These are phyloP conservation scores for Lichtheimia hyalospora DNA, from an alignment of 371 early-diverging fungal species.

Conservation along the genomic window DNA sequence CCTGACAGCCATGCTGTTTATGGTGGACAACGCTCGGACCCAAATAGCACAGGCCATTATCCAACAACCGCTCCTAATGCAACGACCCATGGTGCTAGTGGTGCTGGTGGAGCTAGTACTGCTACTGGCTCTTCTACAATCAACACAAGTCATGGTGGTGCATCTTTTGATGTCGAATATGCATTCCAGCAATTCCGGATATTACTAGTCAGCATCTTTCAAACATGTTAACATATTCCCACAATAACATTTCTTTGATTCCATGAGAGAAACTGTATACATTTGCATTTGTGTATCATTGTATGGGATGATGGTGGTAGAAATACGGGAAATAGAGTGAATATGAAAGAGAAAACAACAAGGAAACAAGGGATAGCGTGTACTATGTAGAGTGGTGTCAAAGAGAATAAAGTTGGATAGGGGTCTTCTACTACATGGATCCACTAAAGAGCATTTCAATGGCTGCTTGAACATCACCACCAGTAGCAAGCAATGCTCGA, in stretches of 20 bases:
- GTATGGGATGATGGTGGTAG: neutral
- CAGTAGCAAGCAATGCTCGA: slow-evolving; percentile 79
- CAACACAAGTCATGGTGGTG: neutral
- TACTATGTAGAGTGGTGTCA: neutral
- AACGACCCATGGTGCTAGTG: neutral
- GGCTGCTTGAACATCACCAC: slow-evolving; percentile 93
- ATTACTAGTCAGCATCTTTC: slow-evolving; percentile 33
- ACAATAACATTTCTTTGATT: neutral
- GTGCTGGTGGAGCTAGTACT: neutral
- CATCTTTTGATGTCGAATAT: slow-evolving; percentile 28
- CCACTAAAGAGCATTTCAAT: slow-evolving; percentile 80
- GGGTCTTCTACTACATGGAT: slow-evolving; percentile 2
- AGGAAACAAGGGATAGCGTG: neutral
- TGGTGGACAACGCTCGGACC: slow-evolving; percentile 10
- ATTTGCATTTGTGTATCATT: neutral
- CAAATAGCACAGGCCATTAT: slow-evolving; percentile 5
- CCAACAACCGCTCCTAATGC: slow-evolving; percentile 1
- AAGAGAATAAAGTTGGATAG: neutral
- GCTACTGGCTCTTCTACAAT: neutral
- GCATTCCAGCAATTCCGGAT: slow-evolving; percentile 45
- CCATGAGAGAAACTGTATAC: neutral
- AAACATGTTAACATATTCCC: slow-evolving; percentile 30
- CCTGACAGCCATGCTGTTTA: slow-evolving; percentile 31
- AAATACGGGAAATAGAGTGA: neutral
- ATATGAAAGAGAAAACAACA: neutral